These are phyloP conservation scores for Dendrobium chrysotoxum DNA, from an alignment of 106 monocot genomes.

Conservation along the genomic window DNA sequence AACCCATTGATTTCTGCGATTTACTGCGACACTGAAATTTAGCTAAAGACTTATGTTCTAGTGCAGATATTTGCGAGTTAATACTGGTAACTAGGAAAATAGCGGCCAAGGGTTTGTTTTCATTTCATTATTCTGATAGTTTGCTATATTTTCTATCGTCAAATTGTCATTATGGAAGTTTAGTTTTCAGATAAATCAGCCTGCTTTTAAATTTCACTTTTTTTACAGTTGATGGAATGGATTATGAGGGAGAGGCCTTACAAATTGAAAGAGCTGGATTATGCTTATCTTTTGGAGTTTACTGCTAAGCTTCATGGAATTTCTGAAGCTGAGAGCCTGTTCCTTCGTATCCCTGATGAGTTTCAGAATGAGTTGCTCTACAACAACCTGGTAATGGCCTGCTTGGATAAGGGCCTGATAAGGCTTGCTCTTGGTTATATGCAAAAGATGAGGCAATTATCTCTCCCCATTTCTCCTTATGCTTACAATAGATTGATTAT, in stretches of 20 bases:
- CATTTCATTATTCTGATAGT: too few species aligned
- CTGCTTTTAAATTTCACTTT: background rate
- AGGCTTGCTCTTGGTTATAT: constrained; percentile 74
- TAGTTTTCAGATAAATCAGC: background rate
- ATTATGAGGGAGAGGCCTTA: constrained; percentile 88
- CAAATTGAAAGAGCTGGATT: constrained; percentile 81
- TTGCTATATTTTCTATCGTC: background rate
- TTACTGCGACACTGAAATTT: background rate
- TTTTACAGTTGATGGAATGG: constrained; percentile 91
- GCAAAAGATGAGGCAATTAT: constrained; percentile 82
- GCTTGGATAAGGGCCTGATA: constrained; percentile 67
- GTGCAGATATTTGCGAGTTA: background rate
- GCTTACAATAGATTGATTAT: constrained; percentile 81
- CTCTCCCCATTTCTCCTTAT: constrained; percentile 68
- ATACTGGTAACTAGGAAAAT: background rate
- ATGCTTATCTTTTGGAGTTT: constrained; percentile 87
- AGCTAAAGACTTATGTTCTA: background rate
- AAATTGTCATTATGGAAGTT: background rate
- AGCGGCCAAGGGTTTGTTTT: background rate
- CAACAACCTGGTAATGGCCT: constrained; percentile 89
- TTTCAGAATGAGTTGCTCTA: constrained; percentile 85
- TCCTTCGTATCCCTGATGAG: constrained; percentile 53
- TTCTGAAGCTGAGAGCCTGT: constrained; percentile 64
- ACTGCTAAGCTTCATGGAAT: constrained; percentile 81
- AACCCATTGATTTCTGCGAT: background rate